Evolutionary conservation across 495 filamentous ascomycete genomes (phyloP).

Genomic region (Trichocladium antarcticum): DNA sequence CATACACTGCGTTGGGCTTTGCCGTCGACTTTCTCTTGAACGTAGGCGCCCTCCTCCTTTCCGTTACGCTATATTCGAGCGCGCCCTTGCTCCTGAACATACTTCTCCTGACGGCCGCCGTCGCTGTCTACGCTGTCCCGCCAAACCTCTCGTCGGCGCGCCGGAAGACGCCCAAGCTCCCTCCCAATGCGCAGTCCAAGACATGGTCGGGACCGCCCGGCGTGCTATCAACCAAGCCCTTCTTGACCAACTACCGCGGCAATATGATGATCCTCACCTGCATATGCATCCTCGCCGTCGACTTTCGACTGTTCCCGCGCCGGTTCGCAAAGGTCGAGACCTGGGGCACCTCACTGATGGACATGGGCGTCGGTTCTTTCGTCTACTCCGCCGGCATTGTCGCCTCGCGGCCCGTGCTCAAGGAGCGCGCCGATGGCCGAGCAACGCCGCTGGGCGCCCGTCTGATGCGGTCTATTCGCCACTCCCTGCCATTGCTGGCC

Average conservation of each 20-base stretch:
- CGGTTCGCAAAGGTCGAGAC: conserved; percentile 96
- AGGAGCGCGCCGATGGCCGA: conserved; percentile 45
- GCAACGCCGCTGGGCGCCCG: conserved; percentile 40
- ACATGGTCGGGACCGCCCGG: conserved; percentile 21
- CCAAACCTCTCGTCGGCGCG: conserved; percentile 24
- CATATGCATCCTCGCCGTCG: conserved; percentile 88
- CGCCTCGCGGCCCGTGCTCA: conserved; percentile 74
- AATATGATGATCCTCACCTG: conserved; percentile 91
- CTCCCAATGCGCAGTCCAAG: conserved; percentile 35
- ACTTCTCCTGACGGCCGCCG: conserved; percentile 60
- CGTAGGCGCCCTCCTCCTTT: conserved; percentile 67
- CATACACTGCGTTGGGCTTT: conserved; percentile 55
- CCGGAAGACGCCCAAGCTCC: conserved; percentile 47
- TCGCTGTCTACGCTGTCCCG: conserved; percentile 46
- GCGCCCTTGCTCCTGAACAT: conserved; percentile 63
- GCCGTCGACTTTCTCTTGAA: conserved; percentile 79
- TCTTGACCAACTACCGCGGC: conserved; percentile 81
- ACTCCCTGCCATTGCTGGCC: conserved; percentile 70
- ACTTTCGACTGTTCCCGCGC: conserved; percentile 85
- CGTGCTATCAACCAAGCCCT: conserved; percentile 69
- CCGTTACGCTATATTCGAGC: conserved; percentile 74
- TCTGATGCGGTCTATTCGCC: conserved; percentile 54
- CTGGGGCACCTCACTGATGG: conserved; percentile 97
- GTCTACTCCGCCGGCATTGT: conserved; percentile 95
- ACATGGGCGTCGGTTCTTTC: conserved; percentile 93